Base-by-base conservation (phyloP, 352 stramenopile genomes). In the Pythium oligandrum region DNA sequence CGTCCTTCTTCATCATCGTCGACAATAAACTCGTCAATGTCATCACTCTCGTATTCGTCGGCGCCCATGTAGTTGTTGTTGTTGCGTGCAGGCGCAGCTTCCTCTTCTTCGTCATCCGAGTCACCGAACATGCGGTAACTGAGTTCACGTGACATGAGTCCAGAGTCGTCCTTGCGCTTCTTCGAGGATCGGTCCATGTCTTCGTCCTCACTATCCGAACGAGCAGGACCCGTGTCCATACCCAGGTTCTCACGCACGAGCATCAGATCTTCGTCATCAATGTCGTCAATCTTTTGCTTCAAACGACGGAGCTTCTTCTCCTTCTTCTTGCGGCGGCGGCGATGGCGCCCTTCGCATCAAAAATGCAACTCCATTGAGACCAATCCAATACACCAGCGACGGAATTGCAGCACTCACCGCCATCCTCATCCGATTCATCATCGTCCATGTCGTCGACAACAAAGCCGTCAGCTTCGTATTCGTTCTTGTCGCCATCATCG, bases 21-120 rank as follows among this genome's bases (percentile, higher is more conserved):
- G 8, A 96, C 86, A 40, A 96, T 96, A 39, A 96, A 96, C 51
- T 93, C 86, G 44, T 94, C 86, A 55, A 93, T 92, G 39, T 93
- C 83, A 43, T 95, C 86, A 57, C 83, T 94, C 63, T 93, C 84
- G 63, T 94, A 95, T 52, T 95, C 86, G 40, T 93, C 80, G 33
- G 89, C 88, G 43, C 85, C 86, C 2, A 91, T 58, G 55, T 92
- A 95, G 54, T 91, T 91, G 60, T 84, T 59, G 54, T 76, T 85
- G 43, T 75, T 78, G 12, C 77, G 70, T 26, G 78, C 70, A 0
- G 79, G 78, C 0, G 71, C 78, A 34, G 75, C 82, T 37, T 90
- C 76, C 35, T 95, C 85, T 58, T 95, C 85, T 50, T 95, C 86
- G 36, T 95, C 85, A 59, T 93, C 83, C 30, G 85, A 95, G 48